Evolutionary conservation across 306 rosid species (phyloP).

Genomic region (Sicyos baderoa): DNA sequence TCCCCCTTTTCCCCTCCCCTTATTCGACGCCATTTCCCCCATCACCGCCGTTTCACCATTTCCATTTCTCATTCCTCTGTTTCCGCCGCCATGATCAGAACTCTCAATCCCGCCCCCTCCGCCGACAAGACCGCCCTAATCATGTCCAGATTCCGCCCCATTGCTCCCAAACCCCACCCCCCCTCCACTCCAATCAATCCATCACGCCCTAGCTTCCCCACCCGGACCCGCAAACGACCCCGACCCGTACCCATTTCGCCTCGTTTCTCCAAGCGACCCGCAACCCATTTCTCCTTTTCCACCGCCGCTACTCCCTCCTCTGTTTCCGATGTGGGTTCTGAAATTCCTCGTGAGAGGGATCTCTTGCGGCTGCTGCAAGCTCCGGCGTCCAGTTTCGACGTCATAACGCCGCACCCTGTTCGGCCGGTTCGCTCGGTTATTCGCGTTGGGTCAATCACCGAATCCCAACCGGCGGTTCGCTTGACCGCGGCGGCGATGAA

Average conservation of each 20-base stretch:
- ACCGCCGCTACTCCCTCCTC: slow-evolving; percentile 9
- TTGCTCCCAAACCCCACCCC: slow-evolving; percentile 81
- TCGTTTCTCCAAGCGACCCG: slow-evolving; percentile 44
- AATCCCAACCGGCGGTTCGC: slow-evolving; percentile 20
- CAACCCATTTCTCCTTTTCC: too few relatives aligned
- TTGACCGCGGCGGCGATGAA: slow-evolving; percentile 17
- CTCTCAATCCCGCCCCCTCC: slow-evolving; percentile 48
- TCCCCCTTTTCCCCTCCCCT: slow-evolving; percentile 35
- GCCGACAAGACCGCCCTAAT: slow-evolving; percentile 78
- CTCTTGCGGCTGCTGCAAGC: slow-evolving; percentile 48
- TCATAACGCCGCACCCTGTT: slow-evolving; percentile 62
- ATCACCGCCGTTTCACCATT: not conserved
- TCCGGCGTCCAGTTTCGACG: slow-evolving; percentile 22
- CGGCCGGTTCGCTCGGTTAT: slow-evolving; percentile 73
- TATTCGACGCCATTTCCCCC: too few relatives aligned
- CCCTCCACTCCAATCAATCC: not conserved
- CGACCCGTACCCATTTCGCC: slow-evolving; percentile 44
- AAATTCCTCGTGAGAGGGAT: slow-evolving; percentile 64
- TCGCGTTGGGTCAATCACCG: slow-evolving; percentile 49
- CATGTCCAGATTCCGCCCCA: slow-evolving; percentile 85
- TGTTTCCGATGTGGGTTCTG: slow-evolving; percentile 5
- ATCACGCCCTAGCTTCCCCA: slow-evolving; percentile 20
- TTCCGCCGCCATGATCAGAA: slow-evolving; percentile 52
- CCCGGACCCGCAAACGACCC: slow-evolving; percentile 72
- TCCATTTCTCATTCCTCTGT: too few relatives aligned